These are phyloP conservation scores for Glycyrrhiza uralensis DNA, from an alignment of 306 rosid species.

Conservation along the genomic window DNA sequence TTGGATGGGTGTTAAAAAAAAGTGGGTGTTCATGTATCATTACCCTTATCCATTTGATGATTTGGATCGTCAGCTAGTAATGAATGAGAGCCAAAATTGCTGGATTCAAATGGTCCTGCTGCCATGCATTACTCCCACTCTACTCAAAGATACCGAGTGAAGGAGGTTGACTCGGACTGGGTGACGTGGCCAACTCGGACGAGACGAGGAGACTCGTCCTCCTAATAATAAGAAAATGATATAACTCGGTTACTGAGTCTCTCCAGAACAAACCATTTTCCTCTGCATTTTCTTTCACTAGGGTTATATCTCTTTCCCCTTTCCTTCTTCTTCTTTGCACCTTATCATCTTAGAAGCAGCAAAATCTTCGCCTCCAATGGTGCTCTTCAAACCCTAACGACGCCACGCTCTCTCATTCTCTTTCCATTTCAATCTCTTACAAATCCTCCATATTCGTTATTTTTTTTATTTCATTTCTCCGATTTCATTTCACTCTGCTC, in stretches of 20 bases:
- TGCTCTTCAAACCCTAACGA: constrained; percentile 36
- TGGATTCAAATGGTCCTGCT: neutral
- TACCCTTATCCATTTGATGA: too few relatives aligned
- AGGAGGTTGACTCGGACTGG: constrained; percentile 27
- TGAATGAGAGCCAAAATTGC: neutral
- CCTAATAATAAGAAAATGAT: neutral
- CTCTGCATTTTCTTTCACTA: constrained; percentile 23
- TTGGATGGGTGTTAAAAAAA: too few relatives aligned
- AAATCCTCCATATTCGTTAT: too few relatives aligned
- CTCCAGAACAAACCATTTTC: constrained; percentile 18
- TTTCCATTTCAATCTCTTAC: neutral
- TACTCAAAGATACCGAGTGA: neutral
- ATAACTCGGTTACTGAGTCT: constrained; percentile 36
- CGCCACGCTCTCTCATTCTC: neutral
- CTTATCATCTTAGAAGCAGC: constrained; percentile 10
- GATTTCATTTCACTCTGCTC: neutral
- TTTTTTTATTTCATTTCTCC: neutral
- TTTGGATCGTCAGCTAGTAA: too few relatives aligned
- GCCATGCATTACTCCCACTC: neutral
- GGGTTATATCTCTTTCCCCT: constrained; percentile 29
- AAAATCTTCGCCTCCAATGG: constrained; percentile 25
- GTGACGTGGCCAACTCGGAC: constrained; percentile 22
- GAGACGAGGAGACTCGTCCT: constrained; percentile 16
- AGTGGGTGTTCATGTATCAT: too few relatives aligned
- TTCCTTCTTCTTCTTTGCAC: neutral